phyloP scores from a whole-genome alignment of 2,329 filamentous ascomycete species.

The Ceratocystiopsis sp. region DNA sequence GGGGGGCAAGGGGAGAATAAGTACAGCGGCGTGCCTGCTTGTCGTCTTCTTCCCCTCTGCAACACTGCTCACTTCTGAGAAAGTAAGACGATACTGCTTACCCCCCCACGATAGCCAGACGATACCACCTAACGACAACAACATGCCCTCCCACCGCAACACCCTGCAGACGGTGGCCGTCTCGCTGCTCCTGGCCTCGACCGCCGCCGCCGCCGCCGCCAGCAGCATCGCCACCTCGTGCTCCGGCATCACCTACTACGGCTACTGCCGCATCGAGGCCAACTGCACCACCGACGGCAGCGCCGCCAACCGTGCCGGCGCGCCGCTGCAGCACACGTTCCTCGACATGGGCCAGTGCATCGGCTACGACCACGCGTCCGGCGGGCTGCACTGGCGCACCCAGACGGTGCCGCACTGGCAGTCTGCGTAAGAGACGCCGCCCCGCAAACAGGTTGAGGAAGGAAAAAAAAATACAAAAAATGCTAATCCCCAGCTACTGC shows the following conservation, averaged over 20 bases:
- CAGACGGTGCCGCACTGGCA: constrained; percentile 3
- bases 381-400: constrained; percentile 3
- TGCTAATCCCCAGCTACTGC: constrained; percentile 1
- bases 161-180: too few relatives aligned
- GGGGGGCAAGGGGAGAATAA: too few relatives aligned
- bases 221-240: neutral
- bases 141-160: too few relatives aligned
- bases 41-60: too few relatives aligned
- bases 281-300: constrained; percentile 5
- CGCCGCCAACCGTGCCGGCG: neutral
- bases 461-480: neutral
- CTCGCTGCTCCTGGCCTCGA: too few relatives aligned
- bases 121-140: too few relatives aligned
- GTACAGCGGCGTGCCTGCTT: too few relatives aligned
- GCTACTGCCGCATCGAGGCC: constrained; percentile 8
- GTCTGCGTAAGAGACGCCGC: neutral
- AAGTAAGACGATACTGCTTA: too few relatives aligned
- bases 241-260: constrained; percentile 6
- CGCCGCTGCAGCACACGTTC: constrained; percentile 3
- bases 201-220: too few relatives aligned
- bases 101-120: too few relatives aligned
- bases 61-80: too few relatives aligned
- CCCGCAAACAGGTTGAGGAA: too few relatives aligned
- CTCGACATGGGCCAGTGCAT: constrained; percentile 8
- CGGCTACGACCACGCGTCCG: neutral